These are phyloP conservation scores for Phytopythium kandeliae DNA, from an alignment of 352 stramenopile genomes.

Conservation along the genomic window DNA sequence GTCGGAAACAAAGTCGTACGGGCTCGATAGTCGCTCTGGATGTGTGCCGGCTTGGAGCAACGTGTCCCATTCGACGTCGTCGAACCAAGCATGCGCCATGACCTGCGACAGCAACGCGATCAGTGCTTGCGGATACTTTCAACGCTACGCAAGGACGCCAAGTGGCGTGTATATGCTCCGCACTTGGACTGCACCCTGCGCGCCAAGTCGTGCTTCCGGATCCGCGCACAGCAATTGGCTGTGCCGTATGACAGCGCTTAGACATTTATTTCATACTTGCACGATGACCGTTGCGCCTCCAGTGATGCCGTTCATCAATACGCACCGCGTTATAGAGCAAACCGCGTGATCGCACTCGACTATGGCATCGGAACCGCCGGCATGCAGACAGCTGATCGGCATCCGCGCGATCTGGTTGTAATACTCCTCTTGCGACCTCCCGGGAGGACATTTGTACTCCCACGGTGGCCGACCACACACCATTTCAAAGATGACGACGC, in stretches of 20 bases:
- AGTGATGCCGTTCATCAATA: background rate
- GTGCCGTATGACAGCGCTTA: no score
- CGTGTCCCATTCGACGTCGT: slow-evolving; percentile 40
- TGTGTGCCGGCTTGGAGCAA: slow-evolving; percentile 13
- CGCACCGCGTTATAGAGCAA: background rate
- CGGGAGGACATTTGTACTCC: slow-evolving; percentile 44
- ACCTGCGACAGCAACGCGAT: slow-evolving; percentile 20
- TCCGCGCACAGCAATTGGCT: slow-evolving; percentile 27
- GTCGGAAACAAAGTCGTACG: slow-evolving; percentile 30
- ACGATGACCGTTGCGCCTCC: background rate
- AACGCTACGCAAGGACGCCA: no score
- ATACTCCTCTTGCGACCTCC: slow-evolving; percentile 20
- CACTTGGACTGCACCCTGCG: slow-evolving; percentile 26
- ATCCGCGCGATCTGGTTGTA: slow-evolving; percentile 20
- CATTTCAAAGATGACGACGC: slow-evolving; percentile 78
- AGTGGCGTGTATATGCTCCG: no score
- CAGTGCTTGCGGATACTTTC: no score
- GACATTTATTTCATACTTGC: no score
- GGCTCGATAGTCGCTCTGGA: slow-evolving; percentile 6
- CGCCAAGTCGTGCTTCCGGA: slow-evolving; percentile 36
- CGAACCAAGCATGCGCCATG: slow-evolving; percentile 61
- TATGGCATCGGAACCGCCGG: slow-evolving; percentile 8
- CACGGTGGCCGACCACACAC: slow-evolving; percentile 51
- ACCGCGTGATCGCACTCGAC: slow-evolving; percentile 7
- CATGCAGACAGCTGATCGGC: background rate